Base-by-base conservation (phyloP, 2,329 filamentous ascomycete genomes). In the Berkeleyomyces rouxiae region DNA sequence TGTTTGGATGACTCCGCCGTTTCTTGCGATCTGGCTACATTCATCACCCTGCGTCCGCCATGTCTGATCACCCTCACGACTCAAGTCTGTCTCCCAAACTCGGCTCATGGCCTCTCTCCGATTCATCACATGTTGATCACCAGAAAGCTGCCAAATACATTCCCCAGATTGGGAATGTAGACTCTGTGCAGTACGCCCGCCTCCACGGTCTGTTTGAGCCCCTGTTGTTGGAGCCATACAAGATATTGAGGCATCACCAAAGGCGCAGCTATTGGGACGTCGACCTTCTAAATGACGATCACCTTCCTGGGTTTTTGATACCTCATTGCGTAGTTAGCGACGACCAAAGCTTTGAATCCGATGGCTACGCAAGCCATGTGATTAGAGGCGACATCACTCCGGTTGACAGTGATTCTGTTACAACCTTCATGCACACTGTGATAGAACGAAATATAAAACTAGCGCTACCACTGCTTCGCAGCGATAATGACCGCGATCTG, bases 101-200 rank as follows among this genome's bases (percentile, higher is more conserved):
- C 31, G 31, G 7, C 7, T n/a, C 51, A 39, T 55, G 51, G 51
- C 51, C 51, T 13, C 33, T 36, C 16, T 55, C 37, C 37, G 51
- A 39, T 36, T 55, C 16, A 31, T 55, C 51, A 1, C 51, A n/a
- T 10, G 51, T 55, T 3, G 33, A 55, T 36, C 51, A 55, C 16
- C 31, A 39, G 37, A 55, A 55, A 7, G 51, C 51, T 36, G 36
- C 51, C 13, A 33, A 55, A 31, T 55, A 55, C 51, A 55, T 36
- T 7, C 33, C 37, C 7, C 51, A 55, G 51, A 13, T 55, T 13
- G 51, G n/a, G 51, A 66, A 70, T 68, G 60, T 37, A 44, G 59
- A 53, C 59, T 58, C 57, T 63, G 11, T 51, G 33, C 37, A 64
- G 55, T 66, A 66, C 66, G 65, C 62, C 63, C 49, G 64, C 66